Evolutionary conservation across 805 yeast species (phyloP).

Genomic region (Myxozyma vanderwaltii): DNA sequence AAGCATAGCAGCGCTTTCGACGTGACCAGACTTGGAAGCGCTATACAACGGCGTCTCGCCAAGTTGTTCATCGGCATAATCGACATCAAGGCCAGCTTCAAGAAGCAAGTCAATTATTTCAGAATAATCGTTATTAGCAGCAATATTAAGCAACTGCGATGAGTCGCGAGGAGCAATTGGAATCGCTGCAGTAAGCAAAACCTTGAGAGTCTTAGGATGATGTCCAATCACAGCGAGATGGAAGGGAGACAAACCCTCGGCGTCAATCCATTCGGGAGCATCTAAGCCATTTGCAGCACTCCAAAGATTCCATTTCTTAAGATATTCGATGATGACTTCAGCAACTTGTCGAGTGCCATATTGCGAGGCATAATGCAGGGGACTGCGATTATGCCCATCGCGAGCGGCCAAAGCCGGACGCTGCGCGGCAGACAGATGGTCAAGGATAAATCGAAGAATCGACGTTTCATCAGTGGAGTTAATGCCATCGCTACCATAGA

Average conservation of each 20-base stretch:
- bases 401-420: conserved; percentile 60
- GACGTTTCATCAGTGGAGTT: conserved; percentile 59
- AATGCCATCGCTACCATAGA: conserved; percentile 65
- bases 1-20: conserved; percentile 55
- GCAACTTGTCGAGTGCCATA: conserved; percentile 75
- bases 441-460: conserved; percentile 62
- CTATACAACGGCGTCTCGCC: conserved; percentile 86
- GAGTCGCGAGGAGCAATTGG: conserved; percentile 52
- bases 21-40: conserved; percentile 66
- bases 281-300: conserved; percentile 32
- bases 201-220: conserved; percentile 74
- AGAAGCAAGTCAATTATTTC: conserved; percentile 58
- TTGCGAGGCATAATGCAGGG: conserved; percentile 86
- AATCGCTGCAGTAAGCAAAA: conserved; percentile 52
- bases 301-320: conserved; percentile 56
- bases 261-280: conserved; percentile 50
- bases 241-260: conserved; percentile 77
- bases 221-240: conserved; percentile 81
- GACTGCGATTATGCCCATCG: conserved; percentile 79
- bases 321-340: conserved; percentile 55
- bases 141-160: conserved; percentile 68
- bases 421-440: conserved; percentile 55
- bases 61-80: conserved; percentile 59
- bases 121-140: conserved; percentile 65
- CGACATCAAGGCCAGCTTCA: conserved; percentile 60